These are phyloP conservation scores for Colletotrichum sp. DNA, from an alignment of 2,329 filamentous ascomycete species.

Conservation along the genomic window DNA sequence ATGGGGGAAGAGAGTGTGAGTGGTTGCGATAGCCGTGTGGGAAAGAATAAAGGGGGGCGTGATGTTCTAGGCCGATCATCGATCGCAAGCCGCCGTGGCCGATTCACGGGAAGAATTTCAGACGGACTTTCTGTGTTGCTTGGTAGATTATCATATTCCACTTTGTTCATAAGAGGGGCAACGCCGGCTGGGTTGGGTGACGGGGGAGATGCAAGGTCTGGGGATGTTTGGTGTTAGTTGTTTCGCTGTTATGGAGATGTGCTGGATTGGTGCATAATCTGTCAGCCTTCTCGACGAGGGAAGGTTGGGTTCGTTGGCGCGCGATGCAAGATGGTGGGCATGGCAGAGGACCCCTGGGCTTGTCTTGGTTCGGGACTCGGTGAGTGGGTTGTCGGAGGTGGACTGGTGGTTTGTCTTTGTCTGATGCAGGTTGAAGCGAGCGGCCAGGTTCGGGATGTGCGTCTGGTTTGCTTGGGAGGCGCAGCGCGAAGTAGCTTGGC, in stretches of 20 bases:
- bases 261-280: conserved; percentile 11
- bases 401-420: neutral
- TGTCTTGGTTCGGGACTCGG: conserved; percentile 2
- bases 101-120: neutral
- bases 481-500: neutral
- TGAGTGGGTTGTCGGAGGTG: neutral
- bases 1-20: neutral
- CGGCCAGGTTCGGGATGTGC: neutral
- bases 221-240: neutral
- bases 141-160: neutral
- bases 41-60: neutral
- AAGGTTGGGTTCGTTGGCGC: conserved; percentile 17
- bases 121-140: neutral
- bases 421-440: neutral
- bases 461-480: neutral
- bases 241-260: neutral
- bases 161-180: neutral
- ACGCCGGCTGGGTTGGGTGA: neutral
- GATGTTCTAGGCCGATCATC: conserved; percentile 11
- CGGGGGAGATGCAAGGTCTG: neutral
- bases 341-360: neutral
- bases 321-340: neutral
- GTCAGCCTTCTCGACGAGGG: conserved; percentile 23
- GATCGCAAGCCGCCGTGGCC: neutral
- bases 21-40: neutral